Percentiles rank a stretch among this genome's conserved stretches.
These are phyloP conservation scores for Nakazawaea populi DNA, from an alignment of 805 yeast species.

Conservation along the genomic window DNA sequence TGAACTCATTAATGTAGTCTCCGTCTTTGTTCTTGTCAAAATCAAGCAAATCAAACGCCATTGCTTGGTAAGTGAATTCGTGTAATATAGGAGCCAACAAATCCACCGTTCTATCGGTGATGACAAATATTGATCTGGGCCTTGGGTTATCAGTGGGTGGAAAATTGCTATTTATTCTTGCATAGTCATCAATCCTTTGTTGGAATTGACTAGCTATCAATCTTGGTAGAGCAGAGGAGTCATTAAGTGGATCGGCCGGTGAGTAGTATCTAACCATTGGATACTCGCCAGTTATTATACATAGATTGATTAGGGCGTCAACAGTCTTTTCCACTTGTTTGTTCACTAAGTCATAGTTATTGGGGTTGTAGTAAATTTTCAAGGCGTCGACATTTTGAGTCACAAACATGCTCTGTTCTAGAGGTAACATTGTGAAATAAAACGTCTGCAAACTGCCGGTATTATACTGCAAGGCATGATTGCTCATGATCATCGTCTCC, in stretches of 20 bases:
- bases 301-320: slow-evolving; percentile 58
- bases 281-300: slow-evolving; percentile 79
- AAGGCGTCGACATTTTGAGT: slow-evolving; percentile 55
- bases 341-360: slow-evolving; percentile 56
- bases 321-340: slow-evolving; percentile 57
- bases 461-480: slow-evolving; percentile 17
- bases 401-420: slow-evolving; percentile 69
- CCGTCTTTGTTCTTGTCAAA: slow-evolving; percentile 18
- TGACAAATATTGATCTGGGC: slow-evolving; percentile 67
- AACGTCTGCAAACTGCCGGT: slow-evolving; percentile 20
- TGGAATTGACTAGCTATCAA: slow-evolving; percentile 73
- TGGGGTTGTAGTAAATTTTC: slow-evolving; percentile 64
- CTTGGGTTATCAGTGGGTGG: slow-evolving; percentile 46
- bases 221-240: slow-evolving; percentile 56
- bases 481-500: slow-evolving; percentile 11
- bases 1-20: slow-evolving; percentile 29
- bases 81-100: slow-evolving; percentile 79
- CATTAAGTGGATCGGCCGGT: slow-evolving; percentile 43
- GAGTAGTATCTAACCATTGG: slow-evolving; percentile 78
- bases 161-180: slow-evolving; percentile 60
- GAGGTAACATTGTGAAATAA: slow-evolving; percentile 51
- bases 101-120: slow-evolving; percentile 83
- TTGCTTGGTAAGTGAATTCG: slow-evolving; percentile 87
- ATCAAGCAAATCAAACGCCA: slow-evolving; percentile 71
- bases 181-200: slow-evolving; percentile 64